A percentile compares a stretch with the other conserved stretches of the same genome.
These are phyloP conservation scores for Biscogniauxia sp. DNA, from an alignment of 2,329 filamentous ascomycete species.

Conservation along the genomic window DNA sequence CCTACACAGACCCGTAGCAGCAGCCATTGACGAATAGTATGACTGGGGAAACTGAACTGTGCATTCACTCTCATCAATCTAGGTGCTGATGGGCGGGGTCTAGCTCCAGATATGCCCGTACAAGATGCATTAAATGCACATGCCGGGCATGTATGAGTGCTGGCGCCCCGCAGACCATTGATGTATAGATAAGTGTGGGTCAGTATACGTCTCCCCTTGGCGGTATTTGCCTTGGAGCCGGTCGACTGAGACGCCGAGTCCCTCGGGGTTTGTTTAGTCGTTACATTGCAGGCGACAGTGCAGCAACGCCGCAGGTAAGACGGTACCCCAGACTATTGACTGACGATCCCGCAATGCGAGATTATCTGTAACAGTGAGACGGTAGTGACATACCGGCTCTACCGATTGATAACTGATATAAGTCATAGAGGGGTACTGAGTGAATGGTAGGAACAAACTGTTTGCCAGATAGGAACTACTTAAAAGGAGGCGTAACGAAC, in stretches of 20 bases:
- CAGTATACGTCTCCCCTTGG: background rate
- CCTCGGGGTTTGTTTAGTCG: conserved; percentile 21
- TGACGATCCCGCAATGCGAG: background rate
- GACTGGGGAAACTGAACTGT: background rate
- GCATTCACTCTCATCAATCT: background rate
- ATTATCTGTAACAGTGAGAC: background rate
- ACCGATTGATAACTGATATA: background rate
- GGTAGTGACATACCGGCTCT: background rate
- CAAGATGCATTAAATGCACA: background rate
- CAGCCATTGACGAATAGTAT: background rate
- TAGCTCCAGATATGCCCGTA: background rate
- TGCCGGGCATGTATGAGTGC: background rate
- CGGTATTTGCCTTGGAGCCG: background rate
- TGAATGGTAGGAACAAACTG: background rate
- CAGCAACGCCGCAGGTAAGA: conserved; percentile 16
- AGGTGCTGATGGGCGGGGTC: background rate
- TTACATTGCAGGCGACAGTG: conserved; percentile 18
- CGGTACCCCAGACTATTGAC: conserved; percentile 12
- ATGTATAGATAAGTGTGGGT: background rate
- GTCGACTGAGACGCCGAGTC: conserved; percentile 15
- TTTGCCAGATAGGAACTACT: background rate
- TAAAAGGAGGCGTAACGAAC: background rate
- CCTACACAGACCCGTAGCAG: background rate
- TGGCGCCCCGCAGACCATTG: background rate
- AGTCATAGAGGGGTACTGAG: background rate